Percentiles rank a stretch among this genome's conserved stretches.
Evolutionary conservation across 495 filamentous ascomycete genomes (phyloP).

Genomic region (Articulospora tetracladia): DNA sequence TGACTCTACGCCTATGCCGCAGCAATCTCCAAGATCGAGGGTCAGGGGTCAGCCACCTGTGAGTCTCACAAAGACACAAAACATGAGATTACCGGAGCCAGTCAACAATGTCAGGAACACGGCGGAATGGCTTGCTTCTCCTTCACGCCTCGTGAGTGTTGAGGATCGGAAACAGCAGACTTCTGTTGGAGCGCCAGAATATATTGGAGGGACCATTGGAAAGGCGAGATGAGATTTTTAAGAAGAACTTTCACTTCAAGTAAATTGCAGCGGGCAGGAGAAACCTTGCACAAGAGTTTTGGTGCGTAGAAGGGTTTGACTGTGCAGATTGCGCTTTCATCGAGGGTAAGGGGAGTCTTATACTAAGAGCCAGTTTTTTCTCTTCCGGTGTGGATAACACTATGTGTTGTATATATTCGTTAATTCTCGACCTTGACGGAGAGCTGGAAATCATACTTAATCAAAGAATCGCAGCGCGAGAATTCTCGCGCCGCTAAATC

Average conservation of each 20-base stretch:
- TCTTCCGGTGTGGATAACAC: neutral
- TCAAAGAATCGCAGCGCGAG: neutral
- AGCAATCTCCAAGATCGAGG: slow-evolving; percentile 4
- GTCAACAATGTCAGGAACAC: slow-evolving; percentile 12
- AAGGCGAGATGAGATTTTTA: slow-evolving; percentile 16
- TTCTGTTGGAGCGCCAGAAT: neutral
- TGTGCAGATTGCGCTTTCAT: neutral
- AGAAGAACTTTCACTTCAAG: no score
- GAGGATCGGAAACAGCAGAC: neutral
- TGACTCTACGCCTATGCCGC: neutral
- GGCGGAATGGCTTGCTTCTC: slow-evolving; percentile 21
- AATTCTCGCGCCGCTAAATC: no score
- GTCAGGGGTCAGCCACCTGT: neutral
- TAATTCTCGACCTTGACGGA: neutral
- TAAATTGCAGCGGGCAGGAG: no score
- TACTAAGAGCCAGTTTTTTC: neutral
- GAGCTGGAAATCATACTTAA: neutral
- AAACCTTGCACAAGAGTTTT: no score
- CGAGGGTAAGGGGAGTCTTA: neutral
- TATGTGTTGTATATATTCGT: neutral
- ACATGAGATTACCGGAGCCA: slow-evolving; percentile 15
- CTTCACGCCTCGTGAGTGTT: neutral
- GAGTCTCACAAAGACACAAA: neutral
- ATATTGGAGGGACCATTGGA: neutral
- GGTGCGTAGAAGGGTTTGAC: neutral